Conservation (phyloP, 2,329 filamentous ascomycete species). For the Aspergillus sergii region DNA sequence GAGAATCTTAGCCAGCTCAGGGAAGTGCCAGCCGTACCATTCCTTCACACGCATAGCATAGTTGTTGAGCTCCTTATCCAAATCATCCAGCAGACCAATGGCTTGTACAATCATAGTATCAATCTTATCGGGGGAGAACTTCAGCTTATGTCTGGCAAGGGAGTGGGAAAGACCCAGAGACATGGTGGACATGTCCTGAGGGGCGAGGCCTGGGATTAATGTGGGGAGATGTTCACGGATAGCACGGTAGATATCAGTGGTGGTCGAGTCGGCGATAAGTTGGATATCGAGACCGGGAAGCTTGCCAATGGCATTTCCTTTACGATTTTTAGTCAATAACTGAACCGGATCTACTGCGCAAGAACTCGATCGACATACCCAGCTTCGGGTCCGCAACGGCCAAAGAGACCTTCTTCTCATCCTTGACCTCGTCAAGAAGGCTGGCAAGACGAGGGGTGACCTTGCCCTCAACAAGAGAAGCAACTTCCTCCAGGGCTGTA, state of each 20-base stretch:
- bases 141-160: conserved; percentile 94
- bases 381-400: conserved; percentile 94
- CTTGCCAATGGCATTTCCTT: conserved; percentile 84
- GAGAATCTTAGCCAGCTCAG: conserved; percentile 93
- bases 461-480: conserved; percentile 87
- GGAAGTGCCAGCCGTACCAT: conserved; percentile 99
- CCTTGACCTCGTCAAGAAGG: conserved; percentile 86
- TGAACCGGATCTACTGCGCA: neutral
- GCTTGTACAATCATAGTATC: conserved; percentile 99
- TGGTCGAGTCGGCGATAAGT: conserved; percentile 77
- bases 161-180: conserved; percentile 95
- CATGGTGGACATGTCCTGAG: conserved; percentile 90
- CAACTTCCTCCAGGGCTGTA: conserved; percentile 86
- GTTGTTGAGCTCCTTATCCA: conserved; percentile 98
- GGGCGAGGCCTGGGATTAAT: conserved; percentile 83
- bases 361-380: conserved; percentile 44
- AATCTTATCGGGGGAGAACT: conserved; percentile 98
- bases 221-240: conserved; percentile 90
- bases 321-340: conserved; percentile 18
- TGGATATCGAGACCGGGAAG: conserved; percentile 84
- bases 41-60: conserved; percentile 99
- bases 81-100: conserved; percentile 87
- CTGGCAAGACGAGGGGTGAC: conserved; percentile 82
- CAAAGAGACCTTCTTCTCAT: conserved; percentile 95
- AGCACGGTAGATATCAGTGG: conserved; percentile 87